phyloP scores from a whole-genome alignment of 1,284 basidiomycete genomes.

The Sporisorium sorghi region DNA sequence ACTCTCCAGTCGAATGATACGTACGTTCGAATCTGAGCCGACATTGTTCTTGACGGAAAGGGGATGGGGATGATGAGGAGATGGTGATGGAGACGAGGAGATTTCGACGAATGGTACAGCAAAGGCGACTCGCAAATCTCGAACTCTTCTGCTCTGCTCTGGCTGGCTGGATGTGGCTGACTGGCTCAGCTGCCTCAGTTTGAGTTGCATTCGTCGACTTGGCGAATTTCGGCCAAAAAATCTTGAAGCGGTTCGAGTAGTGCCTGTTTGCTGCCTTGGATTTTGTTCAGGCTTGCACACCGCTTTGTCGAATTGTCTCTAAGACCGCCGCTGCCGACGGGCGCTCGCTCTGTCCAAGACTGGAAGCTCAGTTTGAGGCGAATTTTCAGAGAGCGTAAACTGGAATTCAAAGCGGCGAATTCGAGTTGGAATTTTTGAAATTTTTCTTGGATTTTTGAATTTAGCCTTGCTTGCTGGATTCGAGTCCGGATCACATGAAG shows the following conservation, averaged over 20 bases:
- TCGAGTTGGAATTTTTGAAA: neutral
- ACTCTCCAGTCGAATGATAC: slow-evolving; percentile 29
- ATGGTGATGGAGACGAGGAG: slow-evolving; percentile 31
- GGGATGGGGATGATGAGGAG: slow-evolving; percentile 36
- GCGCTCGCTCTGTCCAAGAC: neutral
- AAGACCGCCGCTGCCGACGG: slow-evolving; percentile 1
- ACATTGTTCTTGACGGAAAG: slow-evolving; percentile 57
- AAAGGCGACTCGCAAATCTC: slow-evolving; percentile 7
- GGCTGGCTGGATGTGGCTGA: neutral
- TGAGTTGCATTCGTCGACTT: neutral
- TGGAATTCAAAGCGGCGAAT: neutral
- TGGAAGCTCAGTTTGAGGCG: neutral
- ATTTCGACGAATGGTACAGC: neutral
- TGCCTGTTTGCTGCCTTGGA: slow-evolving; percentile 27
- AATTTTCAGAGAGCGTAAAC: neutral
- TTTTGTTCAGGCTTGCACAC: slow-evolving; percentile 17
- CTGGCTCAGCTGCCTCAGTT: neutral
- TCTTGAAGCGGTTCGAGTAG: neutral
- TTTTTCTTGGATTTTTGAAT: neutral
- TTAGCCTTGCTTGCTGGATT: no score
- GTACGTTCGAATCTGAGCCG: slow-evolving; percentile 59
- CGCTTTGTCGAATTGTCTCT: slow-evolving; percentile 9
- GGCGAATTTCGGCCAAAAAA: slow-evolving; percentile 9
- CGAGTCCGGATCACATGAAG: neutral
- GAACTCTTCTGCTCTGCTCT: slow-evolving; percentile 9